These are phyloP conservation scores for Saitozyma podzolica DNA, from an alignment of 768 basidiomycete species.

Conservation along the genomic window DNA sequence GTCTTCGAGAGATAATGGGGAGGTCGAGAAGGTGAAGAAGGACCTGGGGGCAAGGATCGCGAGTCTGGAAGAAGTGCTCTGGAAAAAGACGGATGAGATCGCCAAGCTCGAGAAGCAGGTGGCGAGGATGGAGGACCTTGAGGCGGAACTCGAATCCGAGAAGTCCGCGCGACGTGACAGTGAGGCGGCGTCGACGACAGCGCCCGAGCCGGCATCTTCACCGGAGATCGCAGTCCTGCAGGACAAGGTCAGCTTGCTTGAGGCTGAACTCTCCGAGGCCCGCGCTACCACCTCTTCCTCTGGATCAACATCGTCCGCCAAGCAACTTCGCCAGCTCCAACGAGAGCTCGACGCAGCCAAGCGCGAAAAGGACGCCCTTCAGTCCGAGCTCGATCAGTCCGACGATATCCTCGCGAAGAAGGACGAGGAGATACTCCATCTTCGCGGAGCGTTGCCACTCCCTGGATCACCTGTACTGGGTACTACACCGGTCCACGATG, in stretches of 20 bases:
- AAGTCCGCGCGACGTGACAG: slow-evolving; percentile 1
- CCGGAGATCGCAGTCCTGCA: slow-evolving; percentile 11
- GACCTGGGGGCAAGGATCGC: slow-evolving; percentile 21
- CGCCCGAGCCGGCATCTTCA: neutral
- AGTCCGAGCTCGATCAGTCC: slow-evolving; percentile 32
- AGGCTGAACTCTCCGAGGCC: slow-evolving; percentile 21
- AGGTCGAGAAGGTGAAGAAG: slow-evolving; percentile 41
- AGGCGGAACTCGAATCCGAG: slow-evolving; percentile 25
- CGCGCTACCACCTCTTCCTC: neutral
- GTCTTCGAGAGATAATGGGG: slow-evolving; percentile 7
- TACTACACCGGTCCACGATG: neutral
- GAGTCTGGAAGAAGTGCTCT: slow-evolving; percentile 27
- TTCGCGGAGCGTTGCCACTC: slow-evolving; percentile 32
- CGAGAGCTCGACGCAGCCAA: slow-evolving; percentile 28
- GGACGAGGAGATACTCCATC: slow-evolving; percentile 34
- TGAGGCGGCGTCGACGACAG: neutral
- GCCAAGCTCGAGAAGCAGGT: slow-evolving; percentile 15
- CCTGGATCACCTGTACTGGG: slow-evolving; percentile 26
- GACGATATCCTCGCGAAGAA: slow-evolving; percentile 34
- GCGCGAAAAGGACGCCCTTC: slow-evolving; percentile 30
- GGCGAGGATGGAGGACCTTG: slow-evolving; percentile 17
- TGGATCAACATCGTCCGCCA: slow-evolving; percentile 9
- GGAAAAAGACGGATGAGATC: slow-evolving; percentile 17
- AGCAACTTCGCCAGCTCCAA: slow-evolving; percentile 18
- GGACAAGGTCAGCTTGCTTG: slow-evolving; percentile 11